Evolutionary conservation across 2,329 filamentous ascomycete species (phyloP), one percentile per base, ranked within the genome.

Genomic region (Aspergillus sp.): DNA sequence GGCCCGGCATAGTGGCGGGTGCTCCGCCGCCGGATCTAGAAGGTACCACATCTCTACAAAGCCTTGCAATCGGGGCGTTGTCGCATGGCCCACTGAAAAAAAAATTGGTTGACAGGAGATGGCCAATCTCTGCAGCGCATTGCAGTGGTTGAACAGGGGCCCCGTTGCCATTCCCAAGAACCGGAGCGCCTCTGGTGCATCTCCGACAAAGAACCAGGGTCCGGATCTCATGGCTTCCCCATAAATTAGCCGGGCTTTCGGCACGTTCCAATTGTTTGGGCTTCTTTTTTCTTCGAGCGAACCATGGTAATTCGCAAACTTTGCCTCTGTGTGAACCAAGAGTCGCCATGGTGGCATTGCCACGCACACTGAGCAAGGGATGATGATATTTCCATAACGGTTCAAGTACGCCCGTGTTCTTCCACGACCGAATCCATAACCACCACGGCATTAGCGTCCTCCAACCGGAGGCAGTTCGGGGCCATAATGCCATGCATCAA

Each of bases 261-360:
- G 50, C 26, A 39, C 13, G 24, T 30, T 41, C 48, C 44, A 32
- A 30, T 42, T 50, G 34, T 43, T 54, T 53, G 11, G 5, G 22
- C 36, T 53, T 53, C 48, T 47, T 47, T 34, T 48, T 18, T 30
- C 42, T 44, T 18, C 36, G 18, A 36, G 11, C 6, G 34, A 57
- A 22, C 55, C 55, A 41, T 57, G 55, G 55, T 48, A 38, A 9
- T 22, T 18, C 13, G 13, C 32, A 36, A 30, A 38, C 17, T 57
- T 57, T 49, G 50, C 18, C 50, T 57, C 52, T 48, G 44, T 34
- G 26, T 30, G 55, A 53, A 43, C 49, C 49, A 45, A 20, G 41
- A 15, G 18, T 42, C 11, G 32, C 12, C 3, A 20, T n/a, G 12
- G 11, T 13, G 15, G 34, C n/a, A 57, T 44, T 49, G 50, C 49